Evolutionary conservation across 2,329 filamentous ascomycete species (phyloP), one percentile per base, ranked within the genome.

Genomic region (Ophiocordyceps camponoti-floridani): DNA sequence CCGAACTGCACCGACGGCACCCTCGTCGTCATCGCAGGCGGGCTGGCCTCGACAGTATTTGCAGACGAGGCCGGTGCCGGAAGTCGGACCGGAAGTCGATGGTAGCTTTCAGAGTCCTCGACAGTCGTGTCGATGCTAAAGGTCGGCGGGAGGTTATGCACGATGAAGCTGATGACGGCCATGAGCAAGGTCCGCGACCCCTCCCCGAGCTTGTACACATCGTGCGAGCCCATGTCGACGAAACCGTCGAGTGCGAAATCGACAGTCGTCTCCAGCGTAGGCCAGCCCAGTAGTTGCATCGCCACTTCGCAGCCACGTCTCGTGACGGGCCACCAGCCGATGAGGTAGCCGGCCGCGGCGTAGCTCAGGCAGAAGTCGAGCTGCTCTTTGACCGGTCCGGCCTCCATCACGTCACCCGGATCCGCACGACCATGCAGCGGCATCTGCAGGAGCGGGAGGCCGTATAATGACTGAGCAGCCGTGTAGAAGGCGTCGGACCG

Each of bases 331-430:
- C 62, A 64, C 54, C 79, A 70, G 38, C 66, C 63, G 14, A 84
- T 62, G 37, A 75, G 62, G 43, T 72, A 65, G 0, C 78, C 80
- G 5, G 77, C 72, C 26, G 78, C 76, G 41, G 77, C 71, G 53
- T 82, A 82, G 23, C 75, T 75, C 18, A 84, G 59, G n/a, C 70
- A 71, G 48, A 74, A 73, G 30, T 68, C 62, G 47, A 76, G 67
- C 18, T 65, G 66, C 8, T 70, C 67, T 19, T 54, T 51, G 41
- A 59, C 50, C 43, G 63, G 58, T 19, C 66, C 60, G 45, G 65
- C 59, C 52, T 65, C 53, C 0, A 57, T 55, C 28, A 63, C 52
- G 2, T 60, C 56, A 5, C 51, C 52, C 11, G 56, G 53, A 19
- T 61, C 55, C 23, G 51, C 43, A 9, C 51, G 50, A 31, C 49